Conservation (phyloP, 2,329 filamentous ascomycete species). For the Aspergillus ochraceoroseus region DNA sequence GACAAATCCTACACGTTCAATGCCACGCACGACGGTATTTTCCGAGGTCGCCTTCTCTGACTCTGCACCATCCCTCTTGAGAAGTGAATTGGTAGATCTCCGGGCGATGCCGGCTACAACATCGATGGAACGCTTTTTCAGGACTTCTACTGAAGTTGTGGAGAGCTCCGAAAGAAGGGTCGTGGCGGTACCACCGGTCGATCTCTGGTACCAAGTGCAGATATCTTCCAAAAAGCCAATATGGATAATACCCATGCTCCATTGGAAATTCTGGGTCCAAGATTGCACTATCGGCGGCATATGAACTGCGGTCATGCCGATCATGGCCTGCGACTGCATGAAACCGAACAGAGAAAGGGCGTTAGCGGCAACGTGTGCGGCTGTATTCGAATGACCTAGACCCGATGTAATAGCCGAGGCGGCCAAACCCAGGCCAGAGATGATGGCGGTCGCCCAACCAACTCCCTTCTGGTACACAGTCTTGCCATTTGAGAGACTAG, state of each 20-base stretch:
- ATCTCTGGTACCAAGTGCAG: slow-evolving; percentile 91
- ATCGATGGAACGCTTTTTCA: slow-evolving; percentile 58
- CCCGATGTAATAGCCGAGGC: slow-evolving; percentile 86
- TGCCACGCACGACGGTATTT: slow-evolving; percentile 63
- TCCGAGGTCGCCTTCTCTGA: slow-evolving; percentile 44
- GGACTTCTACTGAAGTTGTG: slow-evolving; percentile 74
- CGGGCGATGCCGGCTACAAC: slow-evolving; percentile 20
- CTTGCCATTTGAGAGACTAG: slow-evolving; percentile 81
- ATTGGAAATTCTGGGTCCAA: slow-evolving; percentile 97
- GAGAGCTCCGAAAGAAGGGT: slow-evolving; percentile 69
- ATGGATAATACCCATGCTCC: slow-evolving; percentile 93
- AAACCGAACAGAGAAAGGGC: slow-evolving; percentile 90
- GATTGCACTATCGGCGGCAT: slow-evolving; percentile 83
- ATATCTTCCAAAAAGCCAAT: slow-evolving; percentile 82
- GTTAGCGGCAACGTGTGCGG: slow-evolving; percentile 89
- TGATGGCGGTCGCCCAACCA: slow-evolving; percentile 82
- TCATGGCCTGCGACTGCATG: slow-evolving; percentile 89
- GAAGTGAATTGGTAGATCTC: neutral
- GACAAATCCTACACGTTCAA: slow-evolving; percentile 82
- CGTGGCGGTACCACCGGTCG: slow-evolving; percentile 80
- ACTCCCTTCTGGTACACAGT: slow-evolving; percentile 85
- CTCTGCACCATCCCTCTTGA: slow-evolving; percentile 48
- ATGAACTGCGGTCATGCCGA: slow-evolving; percentile 74
- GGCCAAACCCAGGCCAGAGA: slow-evolving; percentile 75
- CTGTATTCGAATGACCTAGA: slow-evolving; percentile 86